phyloP scores from a whole-genome alignment of 208 protist genomes.

The Naegleria gruberi region DNA sequence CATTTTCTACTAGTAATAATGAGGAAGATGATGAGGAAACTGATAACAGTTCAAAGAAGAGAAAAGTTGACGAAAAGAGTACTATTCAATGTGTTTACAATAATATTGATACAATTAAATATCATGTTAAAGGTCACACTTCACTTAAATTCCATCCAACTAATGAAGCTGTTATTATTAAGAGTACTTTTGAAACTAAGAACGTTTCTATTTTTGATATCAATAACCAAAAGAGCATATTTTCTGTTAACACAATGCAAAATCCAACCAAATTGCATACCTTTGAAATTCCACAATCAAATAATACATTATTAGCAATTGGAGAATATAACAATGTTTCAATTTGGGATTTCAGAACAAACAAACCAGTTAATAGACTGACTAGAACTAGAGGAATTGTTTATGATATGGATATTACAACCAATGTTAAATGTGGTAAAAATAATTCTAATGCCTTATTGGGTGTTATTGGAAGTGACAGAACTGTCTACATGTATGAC shows the following conservation, averaged over 20 bases:
- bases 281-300: background rate
- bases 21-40: background rate
- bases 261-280: background rate
- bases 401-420: background rate
- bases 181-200: background rate
- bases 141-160: background rate
- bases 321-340: background rate
- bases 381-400: slow-evolving; percentile 1
- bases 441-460: background rate
- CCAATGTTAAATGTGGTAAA: background rate
- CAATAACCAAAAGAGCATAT: background rate
- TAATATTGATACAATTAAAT: no score
- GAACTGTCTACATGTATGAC: background rate
- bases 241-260: background rate
- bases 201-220: background rate
- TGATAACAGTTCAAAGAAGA: background rate
- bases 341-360: background rate
- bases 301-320: background rate
- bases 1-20: background rate
- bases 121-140: background rate
- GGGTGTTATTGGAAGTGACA: background rate
- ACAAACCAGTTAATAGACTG: background rate
- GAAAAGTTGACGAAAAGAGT: background rate
- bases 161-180: background rate
- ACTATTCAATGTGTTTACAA: background rate